Percentiles rank a stretch among this genome's conserved stretches.
phyloP scores from a whole-genome alignment of 495 filamentous ascomycete genomes.

The Aspergillus ostianus region DNA sequence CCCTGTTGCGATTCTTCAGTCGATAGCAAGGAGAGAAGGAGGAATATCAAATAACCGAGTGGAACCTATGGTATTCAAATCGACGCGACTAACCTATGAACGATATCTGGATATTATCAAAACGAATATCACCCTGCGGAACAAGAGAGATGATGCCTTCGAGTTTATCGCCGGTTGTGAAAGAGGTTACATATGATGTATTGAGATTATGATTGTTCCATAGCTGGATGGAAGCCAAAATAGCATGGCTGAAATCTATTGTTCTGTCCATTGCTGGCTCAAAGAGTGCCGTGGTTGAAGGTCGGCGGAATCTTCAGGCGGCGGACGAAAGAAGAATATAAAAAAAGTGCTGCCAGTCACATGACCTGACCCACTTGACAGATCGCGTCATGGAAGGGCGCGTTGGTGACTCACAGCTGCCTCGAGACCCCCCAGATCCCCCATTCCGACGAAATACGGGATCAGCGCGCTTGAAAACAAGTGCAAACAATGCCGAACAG shows the following conservation, averaged over 20 bases:
- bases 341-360: not conserved
- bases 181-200: not conserved
- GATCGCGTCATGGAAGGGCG: not conserved
- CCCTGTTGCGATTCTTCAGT: slow-evolving; percentile 7
- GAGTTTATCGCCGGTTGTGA: slow-evolving; percentile 2
- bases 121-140: not conserved
- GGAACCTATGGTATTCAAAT: not conserved
- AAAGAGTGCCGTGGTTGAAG: not conserved
- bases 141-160: slow-evolving; percentile 1
- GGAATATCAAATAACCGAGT: not conserved
- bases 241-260: not conserved
- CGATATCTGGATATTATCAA: slow-evolving; percentile 4
- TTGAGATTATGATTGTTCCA: not conserved
- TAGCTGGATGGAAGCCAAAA: not conserved
- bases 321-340: not conserved
- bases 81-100: slow-evolving; percentile 3
- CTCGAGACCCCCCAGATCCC: not conserved
- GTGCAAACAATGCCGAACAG: too few relatives aligned
- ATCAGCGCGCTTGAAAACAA: too few relatives aligned
- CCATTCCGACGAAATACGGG: too few relatives aligned
- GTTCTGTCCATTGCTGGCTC: not conserved
- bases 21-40: not conserved
- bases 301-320: not conserved
- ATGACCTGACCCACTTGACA: not conserved
- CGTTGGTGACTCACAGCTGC: not conserved